Percentiles rank a stretch among this genome's conserved stretches.
Conservation (phyloP, 129 eudicot genomes). For the Saussurea involucrata region DNA sequence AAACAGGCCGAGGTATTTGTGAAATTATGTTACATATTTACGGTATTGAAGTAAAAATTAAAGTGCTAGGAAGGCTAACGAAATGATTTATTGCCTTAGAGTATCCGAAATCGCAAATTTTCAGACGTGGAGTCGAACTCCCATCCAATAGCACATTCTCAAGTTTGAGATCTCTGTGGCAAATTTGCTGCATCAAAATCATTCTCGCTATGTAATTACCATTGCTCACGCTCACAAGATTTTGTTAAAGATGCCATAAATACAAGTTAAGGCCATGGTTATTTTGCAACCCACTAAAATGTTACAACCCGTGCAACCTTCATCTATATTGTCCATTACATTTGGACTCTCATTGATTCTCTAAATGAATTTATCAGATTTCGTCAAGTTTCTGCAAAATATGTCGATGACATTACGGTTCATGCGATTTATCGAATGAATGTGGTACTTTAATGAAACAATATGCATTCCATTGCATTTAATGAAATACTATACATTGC, state of each 20-base stretch:
- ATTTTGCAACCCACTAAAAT: too few relatives aligned
- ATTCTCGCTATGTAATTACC: neutral
- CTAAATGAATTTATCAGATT: too few relatives aligned
- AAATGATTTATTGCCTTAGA: slow-evolving; percentile 47
- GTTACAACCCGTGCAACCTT: too few relatives aligned
- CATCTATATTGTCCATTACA: too few relatives aligned
- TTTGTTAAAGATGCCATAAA: neutral
- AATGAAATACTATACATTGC: too few relatives aligned
- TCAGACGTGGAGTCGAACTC: slow-evolving; percentile 58
- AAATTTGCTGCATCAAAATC: slow-evolving; percentile 59
- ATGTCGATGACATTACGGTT: too few relatives aligned
- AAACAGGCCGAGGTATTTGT: neutral
- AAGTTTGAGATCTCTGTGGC: slow-evolving; percentile 81
- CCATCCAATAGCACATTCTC: slow-evolving; percentile 83
- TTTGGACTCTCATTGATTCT: too few relatives aligned
- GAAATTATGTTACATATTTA: neutral
- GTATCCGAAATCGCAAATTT: slow-evolving; percentile 84
- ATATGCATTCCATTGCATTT: too few relatives aligned
- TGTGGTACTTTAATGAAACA: too few relatives aligned
- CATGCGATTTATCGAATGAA: too few relatives aligned
- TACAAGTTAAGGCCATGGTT: too few relatives aligned
- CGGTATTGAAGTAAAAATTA: neutral
- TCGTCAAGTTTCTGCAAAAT: too few relatives aligned
- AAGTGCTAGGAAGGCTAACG: neutral
- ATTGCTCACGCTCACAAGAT: neutral